Conservation (phyloP, 2,329 filamentous ascomycete species). For the Mycogone perniciosa region DNA sequence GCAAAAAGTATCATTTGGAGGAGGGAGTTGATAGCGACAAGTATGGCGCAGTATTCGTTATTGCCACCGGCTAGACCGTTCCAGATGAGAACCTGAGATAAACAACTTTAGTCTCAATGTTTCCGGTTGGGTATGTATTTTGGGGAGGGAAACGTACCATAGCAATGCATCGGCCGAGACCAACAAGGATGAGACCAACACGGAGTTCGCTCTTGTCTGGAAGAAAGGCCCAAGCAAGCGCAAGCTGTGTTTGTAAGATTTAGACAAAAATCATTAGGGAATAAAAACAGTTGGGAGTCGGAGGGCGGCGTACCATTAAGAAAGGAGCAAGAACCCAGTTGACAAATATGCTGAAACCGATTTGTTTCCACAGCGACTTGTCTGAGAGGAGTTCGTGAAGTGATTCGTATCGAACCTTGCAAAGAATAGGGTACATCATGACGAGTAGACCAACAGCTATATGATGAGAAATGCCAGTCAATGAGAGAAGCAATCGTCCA, state of each 20-base stretch:
- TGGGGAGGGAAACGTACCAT: constrained; percentile 52
- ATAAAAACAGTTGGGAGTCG: background rate
- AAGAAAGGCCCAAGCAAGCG: constrained; percentile 61
- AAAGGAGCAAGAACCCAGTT: constrained; percentile 83
- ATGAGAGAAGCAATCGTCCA: background rate
- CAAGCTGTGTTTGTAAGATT: constrained; percentile 41
- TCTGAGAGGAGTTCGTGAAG: constrained; percentile 60
- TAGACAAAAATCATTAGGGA: too few relatives aligned
- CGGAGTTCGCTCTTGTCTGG: constrained; percentile 52
- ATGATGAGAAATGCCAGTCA: background rate
- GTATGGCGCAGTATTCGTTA: constrained; percentile 73
- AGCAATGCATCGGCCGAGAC: constrained; percentile 78
- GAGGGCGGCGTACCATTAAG: constrained; percentile 56
- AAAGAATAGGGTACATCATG: constrained; percentile 94
- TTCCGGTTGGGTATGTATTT: background rate
- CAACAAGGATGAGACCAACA: constrained; percentile 72
- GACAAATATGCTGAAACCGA: constrained; percentile 67
- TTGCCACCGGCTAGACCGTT: constrained; percentile 65
- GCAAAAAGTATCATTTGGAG: constrained; percentile 70
- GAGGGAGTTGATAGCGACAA: constrained; percentile 69
- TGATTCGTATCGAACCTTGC: constrained; percentile 75
- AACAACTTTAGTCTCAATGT: background rate
- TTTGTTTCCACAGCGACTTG: constrained; percentile 65
- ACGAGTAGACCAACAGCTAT: constrained; percentile 71
- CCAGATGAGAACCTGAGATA: constrained; percentile 56